These are phyloP conservation scores for Sugiyamaella xylanicola DNA, from an alignment of 1,139 yeast species.

Conservation along the genomic window DNA sequence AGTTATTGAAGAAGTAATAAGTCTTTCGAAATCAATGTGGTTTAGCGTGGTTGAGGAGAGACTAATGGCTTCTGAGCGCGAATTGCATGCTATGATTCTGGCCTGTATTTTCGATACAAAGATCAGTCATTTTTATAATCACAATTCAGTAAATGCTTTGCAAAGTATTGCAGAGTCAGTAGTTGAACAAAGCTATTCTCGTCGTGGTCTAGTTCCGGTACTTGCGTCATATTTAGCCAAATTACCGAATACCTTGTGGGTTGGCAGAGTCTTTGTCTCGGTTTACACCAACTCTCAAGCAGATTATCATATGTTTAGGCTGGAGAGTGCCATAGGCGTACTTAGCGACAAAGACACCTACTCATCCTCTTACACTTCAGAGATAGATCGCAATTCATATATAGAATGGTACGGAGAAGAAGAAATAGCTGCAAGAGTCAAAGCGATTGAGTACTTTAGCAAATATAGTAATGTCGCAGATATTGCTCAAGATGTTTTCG, in stretches of 20 bases:
- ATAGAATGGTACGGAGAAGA: conserved; percentile 56
- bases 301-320: conserved; percentile 56
- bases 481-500: conserved; percentile 41
- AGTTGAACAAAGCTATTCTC: conserved; percentile 53
- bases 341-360: conserved; percentile 49
- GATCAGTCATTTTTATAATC: conserved; percentile 37
- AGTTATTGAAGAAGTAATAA: background rate
- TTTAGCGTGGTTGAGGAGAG: conserved; percentile 59
- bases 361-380: conserved; percentile 27
- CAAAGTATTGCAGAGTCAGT: conserved; percentile 35
- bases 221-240: conserved; percentile 51
- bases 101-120: conserved; percentile 47
- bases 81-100: conserved; percentile 60
- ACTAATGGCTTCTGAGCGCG: conserved; percentile 64
- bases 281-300: conserved; percentile 56
- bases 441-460: conserved; percentile 34
- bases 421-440: conserved; percentile 61
- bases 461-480: conserved; percentile 42
- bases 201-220: conserved; percentile 70
- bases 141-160: conserved; percentile 25
- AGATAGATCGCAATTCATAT: conserved; percentile 46
- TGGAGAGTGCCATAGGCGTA: conserved; percentile 60
- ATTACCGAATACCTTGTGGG: conserved; percentile 53
- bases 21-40: conserved; percentile 51
- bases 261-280: conserved; percentile 54